Conservation (phyloP, 345 rosid species). For the Camelina laxa region DNA sequence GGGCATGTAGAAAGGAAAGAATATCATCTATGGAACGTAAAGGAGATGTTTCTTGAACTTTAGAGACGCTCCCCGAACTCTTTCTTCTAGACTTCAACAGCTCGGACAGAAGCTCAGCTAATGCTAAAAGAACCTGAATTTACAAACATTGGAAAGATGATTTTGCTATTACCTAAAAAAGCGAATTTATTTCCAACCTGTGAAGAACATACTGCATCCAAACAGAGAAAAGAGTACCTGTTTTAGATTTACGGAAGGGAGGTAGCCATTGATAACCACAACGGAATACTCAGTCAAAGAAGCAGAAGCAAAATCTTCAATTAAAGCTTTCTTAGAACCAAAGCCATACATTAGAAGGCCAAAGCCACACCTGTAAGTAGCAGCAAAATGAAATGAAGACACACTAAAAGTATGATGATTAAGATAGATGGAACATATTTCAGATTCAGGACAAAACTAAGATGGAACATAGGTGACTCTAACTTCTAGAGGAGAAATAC, state of each 20-base stretch:
- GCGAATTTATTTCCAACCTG: neutral
- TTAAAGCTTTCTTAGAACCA: slow-evolving; percentile 79
- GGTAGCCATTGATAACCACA: slow-evolving; percentile 87
- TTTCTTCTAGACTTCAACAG: slow-evolving; percentile 57
- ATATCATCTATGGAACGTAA: slow-evolving; percentile 77
- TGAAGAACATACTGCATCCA: neutral
- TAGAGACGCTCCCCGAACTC: slow-evolving; percentile 43
- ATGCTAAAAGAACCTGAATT: slow-evolving; percentile 60
- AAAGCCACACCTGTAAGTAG: slow-evolving; percentile 71
- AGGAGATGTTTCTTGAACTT: slow-evolving; percentile 62
- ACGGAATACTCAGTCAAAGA: slow-evolving; percentile 73
- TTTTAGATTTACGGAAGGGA: slow-evolving; percentile 77
- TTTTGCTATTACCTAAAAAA: neutral
- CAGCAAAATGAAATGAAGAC: slow-evolving; percentile 15
- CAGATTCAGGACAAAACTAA: neutral
- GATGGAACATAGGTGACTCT: slow-evolving; percentile 9
- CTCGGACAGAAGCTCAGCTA: slow-evolving; percentile 78
- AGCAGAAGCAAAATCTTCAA: slow-evolving; percentile 89
- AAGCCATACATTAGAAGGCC: slow-evolving; percentile 93
- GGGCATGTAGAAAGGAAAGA: slow-evolving; percentile 59
- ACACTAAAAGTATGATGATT: neutral
- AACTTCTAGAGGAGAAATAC: neutral
- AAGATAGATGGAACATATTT: too few relatives aligned
- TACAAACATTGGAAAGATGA: neutral
- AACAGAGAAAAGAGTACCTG: slow-evolving; percentile 56